Evolutionary conservation across 163 green algal species (phyloP).

Genomic region (Scenedesmus sp.): DNA sequence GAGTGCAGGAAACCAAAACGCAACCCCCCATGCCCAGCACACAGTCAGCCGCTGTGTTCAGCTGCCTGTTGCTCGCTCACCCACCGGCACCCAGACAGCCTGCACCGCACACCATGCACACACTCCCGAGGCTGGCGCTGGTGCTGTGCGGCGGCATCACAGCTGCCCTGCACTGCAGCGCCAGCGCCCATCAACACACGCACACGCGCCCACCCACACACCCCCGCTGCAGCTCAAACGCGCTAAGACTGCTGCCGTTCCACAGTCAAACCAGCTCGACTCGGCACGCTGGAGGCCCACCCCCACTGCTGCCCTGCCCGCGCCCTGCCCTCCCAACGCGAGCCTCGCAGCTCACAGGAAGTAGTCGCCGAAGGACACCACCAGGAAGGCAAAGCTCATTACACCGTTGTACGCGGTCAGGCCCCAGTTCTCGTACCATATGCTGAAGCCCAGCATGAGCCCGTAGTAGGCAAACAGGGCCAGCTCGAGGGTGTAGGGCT

Average conservation of each 20-base stretch:
- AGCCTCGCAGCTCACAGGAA: constrained; percentile 51
- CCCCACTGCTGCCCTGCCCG: not conserved
- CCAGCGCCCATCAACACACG: not conserved
- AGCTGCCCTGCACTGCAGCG: not conserved
- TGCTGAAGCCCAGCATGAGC: constrained; percentile 50
- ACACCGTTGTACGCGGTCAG: constrained; percentile 55
- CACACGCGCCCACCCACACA: not conserved
- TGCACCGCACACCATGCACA: constrained; percentile 11
- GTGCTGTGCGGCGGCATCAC: not conserved
- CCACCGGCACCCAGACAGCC: not conserved
- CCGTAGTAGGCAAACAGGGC: constrained; percentile 60
- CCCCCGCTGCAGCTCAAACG: not conserved
- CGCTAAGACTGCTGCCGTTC: not conserved
- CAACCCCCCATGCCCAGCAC: not conserved
- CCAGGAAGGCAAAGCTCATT: constrained; percentile 58
- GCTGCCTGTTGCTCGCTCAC: not conserved
- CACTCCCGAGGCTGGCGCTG: not conserved
- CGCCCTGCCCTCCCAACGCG: not conserved
- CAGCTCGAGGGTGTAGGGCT: constrained; percentile 61
- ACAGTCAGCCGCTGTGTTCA: not conserved
- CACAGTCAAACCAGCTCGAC: not conserved
- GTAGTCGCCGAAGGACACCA: constrained; percentile 59
- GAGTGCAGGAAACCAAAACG: not conserved
- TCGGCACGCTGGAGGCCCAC: not conserved
- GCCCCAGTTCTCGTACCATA: constrained; percentile 59